Base-by-base conservation (phyloP, 345 rosid genomes). In the Dimocarpus longan region DNA sequence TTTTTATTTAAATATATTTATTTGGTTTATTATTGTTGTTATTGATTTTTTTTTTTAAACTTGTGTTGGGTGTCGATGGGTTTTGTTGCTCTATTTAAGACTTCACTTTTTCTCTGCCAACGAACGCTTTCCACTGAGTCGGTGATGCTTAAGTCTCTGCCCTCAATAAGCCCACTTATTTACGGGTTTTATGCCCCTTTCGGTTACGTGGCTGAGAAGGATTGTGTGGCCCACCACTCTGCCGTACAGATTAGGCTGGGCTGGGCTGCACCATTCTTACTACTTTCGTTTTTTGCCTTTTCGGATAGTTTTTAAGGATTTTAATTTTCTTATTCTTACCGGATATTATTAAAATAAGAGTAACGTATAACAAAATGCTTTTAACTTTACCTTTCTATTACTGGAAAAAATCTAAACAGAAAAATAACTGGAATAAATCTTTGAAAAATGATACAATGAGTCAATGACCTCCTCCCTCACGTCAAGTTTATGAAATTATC, bases 81-180 rank as follows among this genome's bases (percentile, higher is more conserved):
- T 57, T 57, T 57, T 57, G 21, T 57, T 28, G n/a, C 32, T 26
- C 22, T 68, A 70, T 46, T 74, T 6, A 75, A 75, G 65, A 59
- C 79, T 69, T 26, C 50, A 62, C 82, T 62, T 80, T 75, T 69
- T 22, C 56, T 60, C 65, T 44, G 39, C 78, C 82, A 80, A 80
- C 78, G 74, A 80, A 56, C 60, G 82, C 78, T 56, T 43, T 67
- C 73, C 78, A 73, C 69, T 6, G 69, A 74, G 74, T 74, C 75
- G 82, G 70, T 9, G 54, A 48, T 16, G 71, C 12, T 44, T 6
- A 59, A 19, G 13, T 11, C 62, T 37, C 21, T 74, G 9, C 82
- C 82, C 68, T 68, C 18, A 6, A 22, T 1, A 4, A 28, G 8
- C 18, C 48, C 8, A 62, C 15, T 16, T 60, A 74, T 74, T 80